Percentiles rank a stretch among this genome's conserved stretches.
Evolutionary conservation across 192 early-diverging fungal genomes (phyloP).

Genomic region (Globomyces pollinis-pini): DNA sequence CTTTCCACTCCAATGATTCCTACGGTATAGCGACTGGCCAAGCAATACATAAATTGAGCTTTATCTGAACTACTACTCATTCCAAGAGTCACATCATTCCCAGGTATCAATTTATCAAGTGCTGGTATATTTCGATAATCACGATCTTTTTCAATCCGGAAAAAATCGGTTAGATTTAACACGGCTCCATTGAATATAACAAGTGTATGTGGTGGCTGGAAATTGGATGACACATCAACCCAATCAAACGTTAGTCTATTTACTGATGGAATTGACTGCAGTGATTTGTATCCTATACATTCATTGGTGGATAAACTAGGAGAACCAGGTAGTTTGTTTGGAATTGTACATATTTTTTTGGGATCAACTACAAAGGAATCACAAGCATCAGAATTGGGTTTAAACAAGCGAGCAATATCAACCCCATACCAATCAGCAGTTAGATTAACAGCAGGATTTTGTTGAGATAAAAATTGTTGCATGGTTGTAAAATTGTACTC

Average conservation of each 20-base stretch:
- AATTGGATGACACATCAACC: slow-evolving; percentile 21
- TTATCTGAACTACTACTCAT: not conserved
- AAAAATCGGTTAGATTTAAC: slow-evolving; percentile 30
- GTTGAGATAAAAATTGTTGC: not conserved
- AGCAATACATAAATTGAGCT: not conserved
- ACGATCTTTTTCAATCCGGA: slow-evolving; percentile 2
- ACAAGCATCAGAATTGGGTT: slow-evolving; percentile 14
- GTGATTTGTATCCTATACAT: slow-evolving; percentile 4
- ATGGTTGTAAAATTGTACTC: not conserved
- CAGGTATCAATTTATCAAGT: not conserved
- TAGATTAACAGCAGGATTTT: not conserved
- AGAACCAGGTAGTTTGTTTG: slow-evolving; percentile 18
- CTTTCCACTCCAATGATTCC: slow-evolving; percentile 19
- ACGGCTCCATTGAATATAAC: slow-evolving; percentile 36
- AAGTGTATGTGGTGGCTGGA: slow-evolving; percentile 26
- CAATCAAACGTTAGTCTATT: slow-evolving; percentile 30
- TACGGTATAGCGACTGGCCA: slow-evolving; percentile 9
- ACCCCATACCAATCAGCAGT: slow-evolving; percentile 26
- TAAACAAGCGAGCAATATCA: slow-evolving; percentile 29
- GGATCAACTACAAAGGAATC: not conserved
- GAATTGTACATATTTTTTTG: slow-evolving; percentile 16
- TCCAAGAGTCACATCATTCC: not conserved
- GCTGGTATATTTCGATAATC: not conserved
- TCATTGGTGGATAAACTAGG: slow-evolving; percentile 10
- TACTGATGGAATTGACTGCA: not conserved